phyloP scores from a whole-genome alignment of 2,329 filamentous ascomycete genomes.

The Madurella fahalii region DNA sequence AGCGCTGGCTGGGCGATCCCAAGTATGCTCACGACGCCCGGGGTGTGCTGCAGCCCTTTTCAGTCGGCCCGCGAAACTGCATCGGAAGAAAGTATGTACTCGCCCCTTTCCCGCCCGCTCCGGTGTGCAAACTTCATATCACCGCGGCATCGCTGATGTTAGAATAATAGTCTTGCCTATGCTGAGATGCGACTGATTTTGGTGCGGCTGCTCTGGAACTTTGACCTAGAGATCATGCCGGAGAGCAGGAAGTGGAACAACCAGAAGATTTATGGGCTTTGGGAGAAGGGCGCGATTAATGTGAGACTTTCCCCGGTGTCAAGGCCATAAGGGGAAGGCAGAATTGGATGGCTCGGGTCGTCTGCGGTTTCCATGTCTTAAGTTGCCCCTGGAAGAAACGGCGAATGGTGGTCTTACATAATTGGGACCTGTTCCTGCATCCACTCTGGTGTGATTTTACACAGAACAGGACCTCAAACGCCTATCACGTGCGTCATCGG shows the following conservation, averaged over 20 bases:
- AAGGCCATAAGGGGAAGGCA: background rate
- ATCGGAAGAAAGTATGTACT: slow-evolving; percentile 37
- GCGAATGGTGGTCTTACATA: no score
- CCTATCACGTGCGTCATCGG: no score
- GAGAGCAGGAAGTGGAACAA: slow-evolving; percentile 18
- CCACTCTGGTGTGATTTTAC: no score
- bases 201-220: slow-evolving; percentile 42
- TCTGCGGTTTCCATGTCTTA: no score
- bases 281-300: slow-evolving; percentile 27
- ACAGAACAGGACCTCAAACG: no score
- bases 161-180: slow-evolving; percentile 36
- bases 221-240: slow-evolving; percentile 36
- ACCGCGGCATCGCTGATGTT: background rate
- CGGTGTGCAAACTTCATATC: background rate
- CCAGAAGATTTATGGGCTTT: slow-evolving; percentile 31
- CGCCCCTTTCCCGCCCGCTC: no score
- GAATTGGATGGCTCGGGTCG: no score
- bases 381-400: no score
- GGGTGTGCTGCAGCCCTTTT: slow-evolving; percentile 37
- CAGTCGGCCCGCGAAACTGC: slow-evolving; percentile 38
- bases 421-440: no score
- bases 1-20: slow-evolving; percentile 33
- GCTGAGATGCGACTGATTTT: slow-evolving; percentile 46
- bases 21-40: slow-evolving; percentile 23
- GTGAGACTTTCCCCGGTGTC: slow-evolving; percentile 9